phyloP scores from a whole-genome alignment of 345 rosid species.

The Acer campestre region DNA sequence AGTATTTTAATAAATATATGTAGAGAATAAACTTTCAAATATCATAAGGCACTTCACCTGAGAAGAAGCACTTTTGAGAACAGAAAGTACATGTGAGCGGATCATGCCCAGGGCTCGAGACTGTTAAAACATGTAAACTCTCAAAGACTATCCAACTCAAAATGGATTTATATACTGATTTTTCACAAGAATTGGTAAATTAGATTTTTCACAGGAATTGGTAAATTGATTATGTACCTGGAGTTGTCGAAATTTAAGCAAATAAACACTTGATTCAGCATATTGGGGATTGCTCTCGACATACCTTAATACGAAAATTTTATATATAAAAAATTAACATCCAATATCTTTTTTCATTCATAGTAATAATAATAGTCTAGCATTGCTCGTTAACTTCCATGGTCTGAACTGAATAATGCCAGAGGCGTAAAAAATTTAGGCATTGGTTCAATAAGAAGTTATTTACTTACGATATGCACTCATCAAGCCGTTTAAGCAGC shows the following conservation, averaged over 20 bases:
- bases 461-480: constrained; percentile 86
- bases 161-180: background rate
- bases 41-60: constrained; percentile 52
- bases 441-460: background rate
- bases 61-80: constrained; percentile 82
- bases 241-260: constrained; percentile 95
- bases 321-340: constrained; percentile 9
- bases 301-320: constrained; percentile 48
- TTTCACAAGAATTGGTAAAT: background rate
- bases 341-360: background rate
- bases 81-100: constrained; percentile 82
- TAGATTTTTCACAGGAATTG: background rate
- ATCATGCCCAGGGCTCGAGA: constrained; percentile 97
- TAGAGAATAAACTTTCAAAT: constrained; percentile 3
- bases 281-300: constrained; percentile 89
- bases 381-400: background rate
- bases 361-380: background rate
- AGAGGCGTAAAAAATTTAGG: constrained; percentile 12
- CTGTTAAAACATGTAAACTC: constrained; percentile 47
- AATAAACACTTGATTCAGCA: constrained; percentile 92
- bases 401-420: background rate
- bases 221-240: constrained; percentile 54
- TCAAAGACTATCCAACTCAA: background rate
- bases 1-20: constrained; percentile 18
- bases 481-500: constrained; percentile 87